A percentile compares a stretch with the other conserved stretches of the same genome.
phyloP scores from a whole-genome alignment of 2,329 filamentous ascomycete species.

The Fonsecaea multimorphosa region DNA sequence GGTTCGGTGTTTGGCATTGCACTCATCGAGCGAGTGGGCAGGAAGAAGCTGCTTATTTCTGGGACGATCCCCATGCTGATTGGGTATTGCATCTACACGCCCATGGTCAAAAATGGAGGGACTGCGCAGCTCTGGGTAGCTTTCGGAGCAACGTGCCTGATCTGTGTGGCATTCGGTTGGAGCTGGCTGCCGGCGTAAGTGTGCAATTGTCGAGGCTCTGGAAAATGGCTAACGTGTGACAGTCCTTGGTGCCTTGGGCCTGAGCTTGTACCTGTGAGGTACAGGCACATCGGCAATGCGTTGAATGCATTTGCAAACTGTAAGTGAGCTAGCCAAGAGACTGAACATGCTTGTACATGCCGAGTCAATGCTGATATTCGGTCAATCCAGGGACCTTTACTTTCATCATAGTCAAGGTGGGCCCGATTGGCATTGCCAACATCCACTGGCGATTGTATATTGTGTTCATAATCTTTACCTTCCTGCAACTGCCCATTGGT shows the following conservation, averaged over 20 bases:
- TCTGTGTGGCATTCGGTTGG: constrained; percentile 24
- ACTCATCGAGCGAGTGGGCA: constrained; percentile 69
- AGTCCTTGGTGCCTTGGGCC: constrained; percentile 38
- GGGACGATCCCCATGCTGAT: constrained; percentile 55
- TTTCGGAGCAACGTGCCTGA: constrained; percentile 27
- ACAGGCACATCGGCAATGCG: constrained; percentile 45
- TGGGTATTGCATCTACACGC: constrained; percentile 19
- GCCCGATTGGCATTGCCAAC: constrained; percentile 47
- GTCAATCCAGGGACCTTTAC: constrained; percentile 72
- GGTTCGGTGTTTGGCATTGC: constrained; percentile 49
- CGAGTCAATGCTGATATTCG: constrained; percentile 71
- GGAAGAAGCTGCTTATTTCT: constrained; percentile 67
- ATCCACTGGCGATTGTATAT: constrained; percentile 68
- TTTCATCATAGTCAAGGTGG: constrained; percentile 70
- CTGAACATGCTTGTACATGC: constrained; percentile 51
- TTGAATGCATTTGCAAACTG: constrained; percentile 43
- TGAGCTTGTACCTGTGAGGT: constrained; percentile 45
- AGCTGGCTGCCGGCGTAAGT: constrained; percentile 68
- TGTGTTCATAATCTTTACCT: constrained; percentile 48
- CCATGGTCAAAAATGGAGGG: constrained; percentile 26
- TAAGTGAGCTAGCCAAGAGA: constrained; percentile 43
- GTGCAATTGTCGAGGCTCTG: constrained; percentile 66
- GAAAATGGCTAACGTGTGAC: constrained; percentile 53
- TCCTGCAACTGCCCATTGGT: constrained; percentile 51
- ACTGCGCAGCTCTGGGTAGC: constrained; percentile 26